phyloP scores from a whole-genome alignment of 1,284 basidiomycete species.

The Leucocoprinus gongylophorus region DNA sequence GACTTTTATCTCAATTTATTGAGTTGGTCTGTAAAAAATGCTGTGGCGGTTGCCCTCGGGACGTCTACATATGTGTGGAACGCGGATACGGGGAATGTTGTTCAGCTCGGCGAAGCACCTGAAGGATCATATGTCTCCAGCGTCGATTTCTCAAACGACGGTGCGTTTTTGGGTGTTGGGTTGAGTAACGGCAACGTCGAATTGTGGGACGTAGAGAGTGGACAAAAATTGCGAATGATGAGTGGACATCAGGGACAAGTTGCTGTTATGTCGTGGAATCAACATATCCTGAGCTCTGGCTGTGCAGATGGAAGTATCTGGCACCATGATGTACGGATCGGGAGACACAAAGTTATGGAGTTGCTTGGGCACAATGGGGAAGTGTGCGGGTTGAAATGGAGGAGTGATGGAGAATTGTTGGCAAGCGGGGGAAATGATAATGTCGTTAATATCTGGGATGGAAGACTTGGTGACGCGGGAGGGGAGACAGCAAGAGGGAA shows the following conservation, averaged over 20 bases:
- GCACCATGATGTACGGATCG: constrained; percentile 88
- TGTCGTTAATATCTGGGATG: constrained; percentile 95
- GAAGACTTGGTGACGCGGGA: constrained; percentile 61
- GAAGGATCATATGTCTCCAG: constrained; percentile 71
- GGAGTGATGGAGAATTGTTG: constrained; percentile 78
- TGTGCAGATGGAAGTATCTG: constrained; percentile 90
- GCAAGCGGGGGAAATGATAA: constrained; percentile 96
- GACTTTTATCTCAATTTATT: constrained; percentile 98
- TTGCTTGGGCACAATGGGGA: constrained; percentile 85
- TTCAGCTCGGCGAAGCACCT: constrained; percentile 68
- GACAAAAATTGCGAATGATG: constrained; percentile 85
- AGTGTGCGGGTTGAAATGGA: constrained; percentile 82
- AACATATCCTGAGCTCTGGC: constrained; percentile 81
- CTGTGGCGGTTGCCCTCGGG: constrained; percentile 83
- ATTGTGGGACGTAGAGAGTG: constrained; percentile 89
- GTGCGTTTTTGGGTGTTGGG: constrained; percentile 82
- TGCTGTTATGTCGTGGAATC: constrained; percentile 78
- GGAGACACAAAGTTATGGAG: constrained; percentile 85
- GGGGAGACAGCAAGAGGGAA: constrained; percentile 54
- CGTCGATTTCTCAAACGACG: constrained; percentile 85
- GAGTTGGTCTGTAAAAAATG: constrained; percentile 83
- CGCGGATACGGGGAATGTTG: constrained; percentile 82
- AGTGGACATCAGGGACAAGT: constrained; percentile 75
- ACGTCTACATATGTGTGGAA: constrained; percentile 88
- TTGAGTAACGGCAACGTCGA: constrained; percentile 84